These are phyloP conservation scores for Cutaneotrichosporon mucoides DNA, from an alignment of 1,284 basidiomycete species.

Conservation along the genomic window DNA sequence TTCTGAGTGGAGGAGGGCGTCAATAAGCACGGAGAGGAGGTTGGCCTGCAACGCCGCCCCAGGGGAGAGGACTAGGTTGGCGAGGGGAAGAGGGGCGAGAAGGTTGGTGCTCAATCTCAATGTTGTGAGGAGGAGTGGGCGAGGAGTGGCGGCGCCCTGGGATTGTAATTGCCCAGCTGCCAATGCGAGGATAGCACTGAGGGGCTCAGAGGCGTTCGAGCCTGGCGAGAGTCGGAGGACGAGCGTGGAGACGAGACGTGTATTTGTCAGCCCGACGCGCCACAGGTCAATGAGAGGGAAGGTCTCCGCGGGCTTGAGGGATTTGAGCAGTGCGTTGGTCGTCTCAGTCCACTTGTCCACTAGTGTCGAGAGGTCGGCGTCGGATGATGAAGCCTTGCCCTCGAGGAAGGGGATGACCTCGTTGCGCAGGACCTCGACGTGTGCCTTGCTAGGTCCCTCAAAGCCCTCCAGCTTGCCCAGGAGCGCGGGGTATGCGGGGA, in stretches of 20 bases:
- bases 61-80: slow-evolving; percentile 55
- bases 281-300: slow-evolving; percentile 82
- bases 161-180: slow-evolving; percentile 21
- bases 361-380: slow-evolving; percentile 26
- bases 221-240: slow-evolving; percentile 48
- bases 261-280: slow-evolving; percentile 70
- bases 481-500: slow-evolving; percentile 65
- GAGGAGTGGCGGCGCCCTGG: slow-evolving; percentile 30
- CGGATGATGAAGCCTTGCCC: slow-evolving; percentile 33
- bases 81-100: slow-evolving; percentile 58
- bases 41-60: slow-evolving; percentile 40
- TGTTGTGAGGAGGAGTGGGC: slow-evolving; percentile 60
- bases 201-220: slow-evolving; percentile 59
- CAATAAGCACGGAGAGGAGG: slow-evolving; percentile 58
- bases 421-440: slow-evolving; percentile 54
- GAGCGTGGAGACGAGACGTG: slow-evolving; percentile 56
- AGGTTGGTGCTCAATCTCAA: slow-evolving; percentile 71
- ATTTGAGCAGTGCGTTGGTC: slow-evolving; percentile 53
- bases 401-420: slow-evolving; percentile 66
- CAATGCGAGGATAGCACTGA: slow-evolving; percentile 53
- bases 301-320: slow-evolving; percentile 59
- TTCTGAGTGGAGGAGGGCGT: slow-evolving; percentile 65
- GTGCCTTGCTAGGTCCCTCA: slow-evolving; percentile 35
- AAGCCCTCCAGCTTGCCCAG: slow-evolving; percentile 62
- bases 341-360: slow-evolving; percentile 53